Evolutionary conservation across 2,329 filamentous ascomycete genomes (phyloP), one percentile per base, ranked within the genome.

Genomic region (Alternaria sp.): DNA sequence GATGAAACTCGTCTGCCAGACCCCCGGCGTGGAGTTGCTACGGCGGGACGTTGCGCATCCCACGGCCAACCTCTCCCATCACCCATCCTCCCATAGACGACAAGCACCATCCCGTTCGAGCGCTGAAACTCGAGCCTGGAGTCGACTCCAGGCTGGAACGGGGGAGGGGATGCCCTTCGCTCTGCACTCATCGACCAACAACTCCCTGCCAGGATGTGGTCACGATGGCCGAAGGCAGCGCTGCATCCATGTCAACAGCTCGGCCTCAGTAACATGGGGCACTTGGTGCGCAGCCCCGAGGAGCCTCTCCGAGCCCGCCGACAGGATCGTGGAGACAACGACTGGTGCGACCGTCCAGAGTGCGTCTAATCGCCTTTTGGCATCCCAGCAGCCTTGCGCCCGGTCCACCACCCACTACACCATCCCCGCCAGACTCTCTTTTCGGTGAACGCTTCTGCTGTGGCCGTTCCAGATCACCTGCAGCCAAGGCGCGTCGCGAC

Each of bases 401-500:
- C 56, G 66, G 67, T 68, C 71, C 70, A 73, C 66, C 71, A 63
- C 67, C 70, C 67, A 69, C 69, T 63, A 67, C 66, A 61, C 58
- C 51, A 66, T 69, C 60, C 66, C 65, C 69, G 68, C 67, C 61
- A 63, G 59, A 60, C 59, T 50, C 72, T 74, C 66, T 66, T 77
- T 77, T 72, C 65, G 72, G 72, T 72, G 74, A 76, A 75, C 73
- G 71, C 68, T 69, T 76, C 69, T 72, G 70, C 69, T 74, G 67
- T 75, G 65, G 69, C 67, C 65, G 75, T 77, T 77, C 72, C 74
- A 77, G 73, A 75, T 77, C 69, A 68, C 66, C 73, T 76, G 73
- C 74, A 76, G 74, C 75, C 75, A 77, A 77, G 75, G 70, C 74
- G 67, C 72, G 65, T 76, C 72, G 65, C 71, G 75, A 74, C 62